Base-by-base conservation (phyloP, 805 yeast genomes). In the Schizosaccharomyces lindneri region DNA sequence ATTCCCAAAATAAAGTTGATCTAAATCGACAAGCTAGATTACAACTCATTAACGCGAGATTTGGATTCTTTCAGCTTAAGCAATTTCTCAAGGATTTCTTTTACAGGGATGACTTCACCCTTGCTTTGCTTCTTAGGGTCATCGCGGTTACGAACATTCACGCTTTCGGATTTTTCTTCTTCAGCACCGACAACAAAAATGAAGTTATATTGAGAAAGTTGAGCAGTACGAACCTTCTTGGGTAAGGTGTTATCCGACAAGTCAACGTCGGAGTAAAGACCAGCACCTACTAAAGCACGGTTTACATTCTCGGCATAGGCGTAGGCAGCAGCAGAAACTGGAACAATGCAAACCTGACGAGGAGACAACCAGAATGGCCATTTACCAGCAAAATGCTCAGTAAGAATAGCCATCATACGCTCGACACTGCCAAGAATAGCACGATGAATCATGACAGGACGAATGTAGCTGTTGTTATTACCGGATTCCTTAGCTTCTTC, bases 351-450 rank as follows among this genome's bases (percentile, higher is more conserved):
- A 63, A 90, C 80, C 76, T 93, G 99, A 77, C 98, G 85, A 70
- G 99, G 99, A n/a, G 97, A 89, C 71, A 93, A 79, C 98, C 98
- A 93, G 80, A 93, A 87, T 70, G 99, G 99, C 99, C 99, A 93
- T 73, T 88, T 93, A 70, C 99, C 99, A 71, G 89, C 95, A 75
- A 79, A 93, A 77, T 93, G 98, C 75, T 93, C 99, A 63, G 95
- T 89, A 73, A 93, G 81, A 68, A 93, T 90, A 65, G 97, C 98
- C 65, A 95, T 86, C 97, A 93, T 89, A 79, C 99, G 86, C 79
- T 93, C 99, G 64, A 93, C 94, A 59, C 96, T 87, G 67, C 99
- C 99, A 71, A 90, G 80, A 67, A 93, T 87, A 66, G 99, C 99
- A 76, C 99, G 86, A 78, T 93, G 99, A 70, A 93, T 90, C 97